A percentile compares a stretch with the other conserved stretches of the same genome.
Evolutionary conservation across 192 early-diverging fungal species (phyloP).

Genomic region (Backusella macrospora): DNA sequence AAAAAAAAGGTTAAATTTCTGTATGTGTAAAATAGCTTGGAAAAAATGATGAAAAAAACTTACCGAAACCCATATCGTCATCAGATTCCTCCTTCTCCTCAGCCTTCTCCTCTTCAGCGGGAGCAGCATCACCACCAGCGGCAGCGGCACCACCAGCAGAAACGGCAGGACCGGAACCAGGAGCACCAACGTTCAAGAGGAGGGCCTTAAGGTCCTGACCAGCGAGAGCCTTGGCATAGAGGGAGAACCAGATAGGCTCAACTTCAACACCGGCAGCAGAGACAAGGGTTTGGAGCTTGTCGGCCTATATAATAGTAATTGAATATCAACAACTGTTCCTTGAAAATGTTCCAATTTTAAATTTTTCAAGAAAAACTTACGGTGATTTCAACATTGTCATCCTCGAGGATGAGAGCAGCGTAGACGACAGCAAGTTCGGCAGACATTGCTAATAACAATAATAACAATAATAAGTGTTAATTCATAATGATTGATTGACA

Average conservation of each 20-base stretch:
- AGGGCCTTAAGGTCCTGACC: slow-evolving; percentile 89
- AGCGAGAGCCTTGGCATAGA: slow-evolving; percentile 98
- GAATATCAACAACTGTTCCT: too few species aligned
- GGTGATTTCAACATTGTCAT: slow-evolving; percentile 96
- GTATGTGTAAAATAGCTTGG: not conserved
- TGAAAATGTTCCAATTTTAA: not conserved
- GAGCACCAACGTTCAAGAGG: slow-evolving; percentile 87
- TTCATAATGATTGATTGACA: too few species aligned
- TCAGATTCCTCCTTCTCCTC: slow-evolving; percentile 79
- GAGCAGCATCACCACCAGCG: slow-evolving; percentile 45
- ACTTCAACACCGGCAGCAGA: slow-evolving; percentile 89
- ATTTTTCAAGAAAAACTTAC: slow-evolving; percentile 55
- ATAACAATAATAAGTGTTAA: not conserved
- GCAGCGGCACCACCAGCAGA: slow-evolving; percentile 42
- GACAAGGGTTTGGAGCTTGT: slow-evolving; percentile 91
- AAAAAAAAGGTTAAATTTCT: not conserved
- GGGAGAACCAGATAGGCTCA: slow-evolving; percentile 92
- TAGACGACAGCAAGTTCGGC: slow-evolving; percentile 59
- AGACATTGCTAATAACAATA: slow-evolving; percentile 33
- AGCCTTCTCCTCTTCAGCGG: slow-evolving; percentile 54
- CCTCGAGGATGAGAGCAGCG: slow-evolving; percentile 97
- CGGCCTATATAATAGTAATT: slow-evolving; percentile 59
- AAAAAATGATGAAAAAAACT: too few species aligned
- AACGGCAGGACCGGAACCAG: slow-evolving; percentile 54
- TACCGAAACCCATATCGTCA: slow-evolving; percentile 81